A percentile compares a stretch with the other conserved stretches of the same genome.
Conservation (phyloP, 371 early-diverging fungal species). For the Mortierella sp. region DNA sequence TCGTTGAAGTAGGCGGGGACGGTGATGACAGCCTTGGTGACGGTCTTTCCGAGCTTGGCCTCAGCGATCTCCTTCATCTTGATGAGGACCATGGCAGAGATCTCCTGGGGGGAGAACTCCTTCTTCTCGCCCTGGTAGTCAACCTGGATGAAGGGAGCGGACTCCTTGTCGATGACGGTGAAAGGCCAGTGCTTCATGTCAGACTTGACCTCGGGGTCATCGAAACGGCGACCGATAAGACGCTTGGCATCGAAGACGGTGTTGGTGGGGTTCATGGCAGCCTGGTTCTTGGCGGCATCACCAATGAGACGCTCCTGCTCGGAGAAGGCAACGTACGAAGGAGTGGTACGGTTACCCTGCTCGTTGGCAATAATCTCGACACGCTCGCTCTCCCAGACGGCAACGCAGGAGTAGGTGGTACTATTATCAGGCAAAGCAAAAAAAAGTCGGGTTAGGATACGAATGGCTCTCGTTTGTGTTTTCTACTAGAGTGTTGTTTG, state of each 20-base stretch:
- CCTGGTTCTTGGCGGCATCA: constrained; percentile 92
- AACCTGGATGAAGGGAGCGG: constrained; percentile 85
- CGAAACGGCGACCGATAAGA: constrained; percentile 95
- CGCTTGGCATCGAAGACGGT: constrained; percentile 98
- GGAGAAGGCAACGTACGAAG: constrained; percentile 94
- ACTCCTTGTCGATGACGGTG: constrained; percentile 79
- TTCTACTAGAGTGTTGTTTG: neutral
- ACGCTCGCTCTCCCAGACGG: constrained; percentile 78
- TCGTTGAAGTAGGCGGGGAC: constrained; percentile 93
- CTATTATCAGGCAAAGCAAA: constrained; percentile 76
- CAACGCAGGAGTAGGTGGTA: constrained; percentile 91
- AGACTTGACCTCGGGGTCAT: constrained; percentile 86
- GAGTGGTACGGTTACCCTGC: constrained; percentile 95
- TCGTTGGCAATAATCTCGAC: constrained; percentile 94
- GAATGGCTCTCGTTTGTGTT: neutral
- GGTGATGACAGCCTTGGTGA: constrained; percentile 94
- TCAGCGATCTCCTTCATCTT: constrained; percentile 96
- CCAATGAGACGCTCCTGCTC: constrained; percentile 90
- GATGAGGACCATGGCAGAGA: constrained; percentile 92
- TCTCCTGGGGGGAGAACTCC: constrained; percentile 92
- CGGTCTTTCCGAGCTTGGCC: constrained; percentile 85
- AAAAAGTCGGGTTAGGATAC: neutral
- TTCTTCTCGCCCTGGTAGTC: constrained; percentile 84
- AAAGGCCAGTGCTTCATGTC: constrained; percentile 94
- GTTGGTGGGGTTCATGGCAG: constrained; percentile 88